These are phyloP conservation scores for Ophiosphaerella korrae DNA, from an alignment of 2,329 filamentous ascomycete species.

Conservation along the genomic window DNA sequence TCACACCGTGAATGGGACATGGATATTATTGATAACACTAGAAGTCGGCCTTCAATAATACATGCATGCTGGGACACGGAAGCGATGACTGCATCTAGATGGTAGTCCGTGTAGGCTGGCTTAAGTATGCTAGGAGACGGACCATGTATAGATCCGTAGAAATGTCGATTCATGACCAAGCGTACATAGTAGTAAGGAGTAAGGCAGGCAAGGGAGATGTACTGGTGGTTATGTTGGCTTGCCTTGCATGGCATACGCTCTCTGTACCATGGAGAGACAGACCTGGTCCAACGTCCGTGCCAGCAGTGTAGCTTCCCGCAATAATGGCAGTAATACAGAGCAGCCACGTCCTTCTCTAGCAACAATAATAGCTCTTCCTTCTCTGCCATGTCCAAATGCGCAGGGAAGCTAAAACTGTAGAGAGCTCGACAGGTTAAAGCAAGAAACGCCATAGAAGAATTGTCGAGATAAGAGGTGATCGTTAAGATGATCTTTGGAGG, in stretches of 20 bases:
- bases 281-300: constrained; percentile 16
- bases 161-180: constrained; percentile 27
- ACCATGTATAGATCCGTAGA: constrained; percentile 23
- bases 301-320: constrained; percentile 27
- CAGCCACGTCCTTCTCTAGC: constrained; percentile 17
- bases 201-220: not conserved
- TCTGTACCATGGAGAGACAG: constrained; percentile 1
- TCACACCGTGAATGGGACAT: constrained; percentile 15
- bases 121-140: constrained; percentile 10
- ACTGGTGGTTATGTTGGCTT: no score
- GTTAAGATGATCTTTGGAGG: no score
- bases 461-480: no score
- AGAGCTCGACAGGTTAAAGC: no score
- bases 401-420: no score
- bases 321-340: constrained; percentile 22
- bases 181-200: constrained; percentile 20
- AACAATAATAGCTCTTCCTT: constrained; percentile 20
- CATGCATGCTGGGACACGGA: constrained; percentile 13
- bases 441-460: no score
- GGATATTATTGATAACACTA: constrained; percentile 16
- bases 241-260: constrained; percentile 11
- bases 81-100: not conserved
- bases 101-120: not conserved
- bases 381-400: not conserved
- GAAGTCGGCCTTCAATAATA: constrained; percentile 22